Evolutionary conservation across 768 basidiomycete species (phyloP), one percentile per base, ranked within the genome.

Genomic region (Suillus alpinus): DNA sequence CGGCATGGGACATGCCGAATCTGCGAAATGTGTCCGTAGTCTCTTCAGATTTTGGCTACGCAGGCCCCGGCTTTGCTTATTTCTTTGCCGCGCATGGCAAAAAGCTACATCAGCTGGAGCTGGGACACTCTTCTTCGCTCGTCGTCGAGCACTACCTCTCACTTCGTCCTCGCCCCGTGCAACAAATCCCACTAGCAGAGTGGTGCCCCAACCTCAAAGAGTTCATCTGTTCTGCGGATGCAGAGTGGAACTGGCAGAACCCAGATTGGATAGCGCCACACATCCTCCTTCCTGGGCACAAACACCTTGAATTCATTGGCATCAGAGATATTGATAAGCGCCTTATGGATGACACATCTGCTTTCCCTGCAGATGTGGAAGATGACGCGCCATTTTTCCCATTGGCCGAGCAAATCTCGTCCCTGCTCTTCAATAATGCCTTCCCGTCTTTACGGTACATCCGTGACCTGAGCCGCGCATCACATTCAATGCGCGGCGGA

Each of bases 181-280:
- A 70, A 52, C 68, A 69, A 41, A 76, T 85, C 18, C 82, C 82
- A 4, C 77, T 91, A 6, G 85, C 84, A n/a, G 77, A 77, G 18
- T 88, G 86, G 85, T 89, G 87, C 63, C 89, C 89, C 0, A 85
- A 86, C 63, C 76, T 91, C 40, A 75, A 75, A 37, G 81, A 89
- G 66, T 87, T 91, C 69, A 86, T 91, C 53, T 90, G 88, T 68
- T 83, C 81, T 47, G 89, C 89, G 1, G 88, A 91, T 62, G 89
- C 88, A 0, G 88, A 88, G 66, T 91, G 89, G 89, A 87, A 90
- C 63, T 91, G 89, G 89, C 80, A 85, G 65, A 80, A 77, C 56
- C 89, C 89, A 0, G 88, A 91, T 68, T 91, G 89, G 89, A 90
- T 91, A 66, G 87, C 89, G 14, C 88, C 89, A 3, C 89, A 91